Conservation (phyloP, 345 rosid species). For the Tarenaya hassleriana region DNA sequence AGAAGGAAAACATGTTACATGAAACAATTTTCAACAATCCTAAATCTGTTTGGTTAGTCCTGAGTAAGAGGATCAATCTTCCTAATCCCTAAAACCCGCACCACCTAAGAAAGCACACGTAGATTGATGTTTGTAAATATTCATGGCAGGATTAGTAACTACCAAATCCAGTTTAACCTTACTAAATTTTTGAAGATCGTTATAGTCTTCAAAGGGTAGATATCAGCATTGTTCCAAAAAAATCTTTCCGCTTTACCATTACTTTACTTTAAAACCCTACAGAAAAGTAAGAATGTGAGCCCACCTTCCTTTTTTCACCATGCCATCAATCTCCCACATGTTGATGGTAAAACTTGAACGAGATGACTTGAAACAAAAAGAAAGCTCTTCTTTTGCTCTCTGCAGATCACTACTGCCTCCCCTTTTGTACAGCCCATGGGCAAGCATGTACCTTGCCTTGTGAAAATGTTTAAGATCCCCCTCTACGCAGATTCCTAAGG, state of each 20-base stretch:
- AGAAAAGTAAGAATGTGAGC: constrained; percentile 20
- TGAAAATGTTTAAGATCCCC: constrained; percentile 99
- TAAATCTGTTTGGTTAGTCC: constrained; percentile 9
- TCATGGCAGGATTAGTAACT: constrained; percentile 4
- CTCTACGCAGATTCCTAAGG: constrained; percentile 77
- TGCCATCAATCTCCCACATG: constrained; percentile 99
- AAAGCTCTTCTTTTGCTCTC: constrained; percentile 88
- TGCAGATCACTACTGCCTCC: constrained; percentile 68
- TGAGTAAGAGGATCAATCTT: background rate
- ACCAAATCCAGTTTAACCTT: constrained; percentile 12
- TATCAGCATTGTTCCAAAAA: background rate
- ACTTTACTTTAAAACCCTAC: background rate
- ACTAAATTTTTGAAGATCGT: constrained; percentile 14
- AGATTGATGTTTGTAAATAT: too few relatives aligned
- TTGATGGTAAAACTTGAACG: constrained; percentile 89
- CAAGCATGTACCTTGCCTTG: constrained; percentile 94
- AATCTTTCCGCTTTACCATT: background rate
- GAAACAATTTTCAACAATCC: constrained; percentile 11
- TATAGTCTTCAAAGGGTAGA: constrained; percentile 12
- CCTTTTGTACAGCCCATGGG: constrained; percentile 77
- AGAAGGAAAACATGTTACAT: constrained; percentile 14
- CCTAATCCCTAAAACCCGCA: too few relatives aligned
- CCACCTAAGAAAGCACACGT: too few relatives aligned
- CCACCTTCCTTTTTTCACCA: constrained; percentile 94
- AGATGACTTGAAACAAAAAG: constrained; percentile 90